Conservation (phyloP, 164 flowering plant species). For the Echeveria elegans region DNA sequence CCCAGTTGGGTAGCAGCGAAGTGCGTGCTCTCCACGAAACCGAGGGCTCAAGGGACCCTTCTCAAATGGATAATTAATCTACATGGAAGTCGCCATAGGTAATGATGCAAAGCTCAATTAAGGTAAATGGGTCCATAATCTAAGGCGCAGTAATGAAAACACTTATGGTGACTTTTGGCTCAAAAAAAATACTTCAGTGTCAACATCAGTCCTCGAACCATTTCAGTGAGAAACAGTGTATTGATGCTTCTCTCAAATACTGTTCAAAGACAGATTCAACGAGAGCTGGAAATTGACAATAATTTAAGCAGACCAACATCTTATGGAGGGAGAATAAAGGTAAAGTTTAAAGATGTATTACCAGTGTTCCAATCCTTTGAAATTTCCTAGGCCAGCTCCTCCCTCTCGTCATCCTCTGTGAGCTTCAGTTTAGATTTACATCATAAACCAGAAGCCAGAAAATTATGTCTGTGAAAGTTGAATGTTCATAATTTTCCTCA, state of each 20-base stretch:
- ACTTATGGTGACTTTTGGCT: background rate
- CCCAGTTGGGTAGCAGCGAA: background rate
- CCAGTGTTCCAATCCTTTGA: conserved; percentile 94
- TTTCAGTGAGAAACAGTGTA: conserved; percentile 86
- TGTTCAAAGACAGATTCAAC: conserved; percentile 22
- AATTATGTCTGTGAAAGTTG: background rate
- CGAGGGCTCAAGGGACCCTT: conserved; percentile 98
- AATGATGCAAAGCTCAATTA: too few species aligned
- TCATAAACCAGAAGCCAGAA: background rate
- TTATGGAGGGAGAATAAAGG: background rate
- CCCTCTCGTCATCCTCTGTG: conserved; percentile 86
- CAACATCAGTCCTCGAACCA: conserved; percentile 17
- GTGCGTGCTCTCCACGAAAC: conserved; percentile 96
- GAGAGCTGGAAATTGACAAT: conserved; percentile 9
- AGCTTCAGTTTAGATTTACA: background rate
- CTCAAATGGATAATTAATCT: conserved; percentile 53
- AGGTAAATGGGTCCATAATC: background rate
- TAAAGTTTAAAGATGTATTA: conserved; percentile 18
- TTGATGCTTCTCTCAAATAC: conserved; percentile 93
- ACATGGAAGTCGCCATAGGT: too few species aligned
- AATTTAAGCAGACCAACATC: background rate
- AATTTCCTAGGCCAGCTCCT: conserved; percentile 81
- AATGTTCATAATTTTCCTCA: too few species aligned
- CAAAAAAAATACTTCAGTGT: background rate
- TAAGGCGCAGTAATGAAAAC: conserved; percentile 20